phyloP scores from a whole-genome alignment of 176 grass and related monocot species.

The Pontederia crassipes region DNA sequence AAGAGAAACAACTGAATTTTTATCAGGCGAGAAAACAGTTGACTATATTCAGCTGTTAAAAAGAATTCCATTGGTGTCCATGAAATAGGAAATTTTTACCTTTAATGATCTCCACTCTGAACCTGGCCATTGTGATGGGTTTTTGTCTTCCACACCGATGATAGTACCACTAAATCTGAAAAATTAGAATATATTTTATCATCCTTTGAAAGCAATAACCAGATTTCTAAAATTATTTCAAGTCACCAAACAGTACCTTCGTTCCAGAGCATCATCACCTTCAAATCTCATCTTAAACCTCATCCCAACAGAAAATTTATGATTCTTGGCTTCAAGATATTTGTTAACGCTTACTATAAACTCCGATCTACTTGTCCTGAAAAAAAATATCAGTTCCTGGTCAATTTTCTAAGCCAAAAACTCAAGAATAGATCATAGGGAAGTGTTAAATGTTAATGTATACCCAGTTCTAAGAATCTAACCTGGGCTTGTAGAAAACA shows the following conservation, averaged over 20 bases:
- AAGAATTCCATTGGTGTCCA: too few species aligned
- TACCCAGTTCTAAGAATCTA: slow-evolving; percentile 9
- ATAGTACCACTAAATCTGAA: slow-evolving; percentile 95
- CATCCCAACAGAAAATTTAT: slow-evolving; percentile 87
- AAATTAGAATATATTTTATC: background rate
- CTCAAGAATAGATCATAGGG: background rate
- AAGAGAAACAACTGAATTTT: too few species aligned
- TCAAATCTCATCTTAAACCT: slow-evolving; percentile 99
- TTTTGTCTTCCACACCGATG: slow-evolving; percentile 42
- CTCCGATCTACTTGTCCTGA: slow-evolving; percentile 77
- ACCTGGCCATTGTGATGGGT: slow-evolving; percentile 59
- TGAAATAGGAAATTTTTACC: slow-evolving; percentile 20
- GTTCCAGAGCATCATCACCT: slow-evolving; percentile 87
- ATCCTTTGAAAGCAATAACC: background rate
- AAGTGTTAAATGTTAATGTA: background rate
- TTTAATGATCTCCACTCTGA: slow-evolving; percentile 95
- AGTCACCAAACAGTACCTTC: slow-evolving; percentile 40
- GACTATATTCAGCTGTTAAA: too few species aligned
- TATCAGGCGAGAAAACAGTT: too few species aligned
- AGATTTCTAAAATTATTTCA: background rate
- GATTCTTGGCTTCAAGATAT: slow-evolving; percentile 85
- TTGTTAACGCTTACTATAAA: slow-evolving; percentile 87
- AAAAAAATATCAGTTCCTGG: background rate
- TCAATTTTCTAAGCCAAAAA: slow-evolving; percentile 8
- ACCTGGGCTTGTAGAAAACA: slow-evolving; percentile 99